Percentiles rank a stretch among this genome's conserved stretches.
phyloP scores from a whole-genome alignment of 1,284 basidiomycete genomes.

The Salmacisia buchloeana region DNA sequence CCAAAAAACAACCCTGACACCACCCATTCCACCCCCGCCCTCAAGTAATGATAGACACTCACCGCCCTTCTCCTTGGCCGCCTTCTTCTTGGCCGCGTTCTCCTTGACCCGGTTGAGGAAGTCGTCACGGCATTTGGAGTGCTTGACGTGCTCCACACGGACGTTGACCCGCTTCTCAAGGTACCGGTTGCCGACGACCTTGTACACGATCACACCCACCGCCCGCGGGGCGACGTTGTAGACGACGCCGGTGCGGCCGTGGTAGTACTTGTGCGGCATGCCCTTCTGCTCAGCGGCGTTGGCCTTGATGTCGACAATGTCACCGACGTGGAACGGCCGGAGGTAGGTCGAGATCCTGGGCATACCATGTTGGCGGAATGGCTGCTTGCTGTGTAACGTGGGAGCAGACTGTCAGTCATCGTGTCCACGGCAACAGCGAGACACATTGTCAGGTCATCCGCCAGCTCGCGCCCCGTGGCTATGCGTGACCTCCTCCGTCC shows the following conservation, averaged over 20 bases:
- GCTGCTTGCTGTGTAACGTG: conserved; percentile 24
- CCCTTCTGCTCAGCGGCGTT: conserved; percentile 99
- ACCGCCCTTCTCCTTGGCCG: conserved; percentile 60
- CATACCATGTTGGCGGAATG: conserved; percentile 73
- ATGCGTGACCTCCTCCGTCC: too few relatives aligned
- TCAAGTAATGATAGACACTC: neutral
- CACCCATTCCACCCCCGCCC: neutral
- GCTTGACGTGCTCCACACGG: conserved; percentile 93
- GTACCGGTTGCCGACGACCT: conserved; percentile 98
- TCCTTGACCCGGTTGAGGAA: conserved; percentile 93
- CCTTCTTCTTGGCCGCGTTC: conserved; percentile 79
- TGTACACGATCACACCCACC: conserved; percentile 96
- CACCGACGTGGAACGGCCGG: conserved; percentile 85
- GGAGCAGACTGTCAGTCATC: neutral
- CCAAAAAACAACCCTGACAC: too few relatives aligned
- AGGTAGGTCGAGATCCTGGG: conserved; percentile 90
- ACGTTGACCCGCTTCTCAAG: conserved; percentile 99
- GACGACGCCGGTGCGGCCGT: conserved; percentile 88
- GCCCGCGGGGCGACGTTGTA: conserved; percentile 95
- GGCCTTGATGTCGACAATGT: conserved; percentile 99
- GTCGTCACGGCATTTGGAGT: conserved; percentile 98
- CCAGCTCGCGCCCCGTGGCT: neutral
- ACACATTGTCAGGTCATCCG: too few relatives aligned
- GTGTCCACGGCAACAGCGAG: too few relatives aligned
- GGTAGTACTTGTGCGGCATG: conserved; percentile 85